Conservation (phyloP, 1,284 basidiomycete species). For the Chalciporus sp. region DNA sequence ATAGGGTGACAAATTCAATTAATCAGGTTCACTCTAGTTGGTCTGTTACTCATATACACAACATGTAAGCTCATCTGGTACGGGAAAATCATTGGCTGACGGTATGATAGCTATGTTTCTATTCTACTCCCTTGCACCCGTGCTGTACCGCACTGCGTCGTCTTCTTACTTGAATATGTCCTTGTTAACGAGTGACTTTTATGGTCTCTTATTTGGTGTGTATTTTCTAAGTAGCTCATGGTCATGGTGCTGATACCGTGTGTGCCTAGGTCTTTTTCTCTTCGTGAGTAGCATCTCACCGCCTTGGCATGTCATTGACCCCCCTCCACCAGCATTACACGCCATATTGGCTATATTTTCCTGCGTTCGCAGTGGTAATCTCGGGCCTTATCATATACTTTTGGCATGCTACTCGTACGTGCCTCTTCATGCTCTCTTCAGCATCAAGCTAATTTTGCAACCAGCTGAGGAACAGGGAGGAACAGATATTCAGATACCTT, state of each 20-base stretch:
- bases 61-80: conserved; percentile 37
- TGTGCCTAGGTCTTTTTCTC: conserved; percentile 57
- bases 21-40: conserved; percentile 47
- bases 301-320: not conserved
- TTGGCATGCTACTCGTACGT: conserved; percentile 77
- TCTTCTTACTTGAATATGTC: conserved; percentile 84
- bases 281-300: conserved; percentile 47
- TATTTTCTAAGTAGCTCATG: conserved; percentile 6
- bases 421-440: not conserved
- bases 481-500: conserved; percentile 28
- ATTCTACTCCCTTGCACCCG: conserved; percentile 81
- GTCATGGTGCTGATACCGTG: conserved; percentile 2
- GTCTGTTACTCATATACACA: conserved; percentile 71
- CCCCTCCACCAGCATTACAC: conserved; percentile 58
- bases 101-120: conserved; percentile 61
- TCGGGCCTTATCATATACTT: conserved; percentile 76
- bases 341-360: conserved; percentile 85
- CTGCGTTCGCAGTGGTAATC: conserved; percentile 70
- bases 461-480: conserved; percentile 33
- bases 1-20: not conserved
- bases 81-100: conserved; percentile 10
- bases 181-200: conserved; percentile 85
- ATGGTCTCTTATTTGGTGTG: conserved; percentile 78
- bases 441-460: conserved; percentile 2
- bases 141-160: conserved; percentile 80